Percentiles rank a stretch among this genome's conserved stretches.
These are phyloP conservation scores for Fusarium tjaetaba DNA, from an alignment of 2,329 filamentous ascomycete genomes.

Conservation along the genomic window DNA sequence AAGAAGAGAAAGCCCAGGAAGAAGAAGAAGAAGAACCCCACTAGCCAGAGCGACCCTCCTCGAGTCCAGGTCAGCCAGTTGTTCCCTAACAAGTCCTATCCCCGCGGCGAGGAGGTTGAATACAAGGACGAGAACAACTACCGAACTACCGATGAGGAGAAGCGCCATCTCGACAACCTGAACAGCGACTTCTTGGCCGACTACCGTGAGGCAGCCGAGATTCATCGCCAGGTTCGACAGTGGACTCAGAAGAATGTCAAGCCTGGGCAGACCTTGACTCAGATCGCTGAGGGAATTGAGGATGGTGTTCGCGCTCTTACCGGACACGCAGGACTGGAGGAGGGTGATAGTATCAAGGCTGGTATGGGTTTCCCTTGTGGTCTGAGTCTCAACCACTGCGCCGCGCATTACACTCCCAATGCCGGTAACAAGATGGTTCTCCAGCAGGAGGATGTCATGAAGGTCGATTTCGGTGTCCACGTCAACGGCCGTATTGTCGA, in stretches of 20 bases:
- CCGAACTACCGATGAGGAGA: conserved; percentile 84
- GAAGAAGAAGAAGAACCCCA: conserved; percentile 81
- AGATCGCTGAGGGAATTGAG: conserved; percentile 90
- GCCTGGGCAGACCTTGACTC: conserved; percentile 81
- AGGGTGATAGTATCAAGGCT: conserved; percentile 80
- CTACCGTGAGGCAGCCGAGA: conserved; percentile 85
- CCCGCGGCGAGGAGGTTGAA: conserved; percentile 80
- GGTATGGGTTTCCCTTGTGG: conserved; percentile 91
- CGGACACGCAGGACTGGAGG: conserved; percentile 78
- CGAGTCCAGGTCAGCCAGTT: conserved; percentile 76
- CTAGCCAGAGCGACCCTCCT: conserved; percentile 78
- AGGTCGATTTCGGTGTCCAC: conserved; percentile 85
- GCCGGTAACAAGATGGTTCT: conserved; percentile 83
- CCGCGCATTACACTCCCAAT: conserved; percentile 88
- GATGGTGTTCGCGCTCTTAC: conserved; percentile 80
- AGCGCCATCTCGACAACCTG: conserved; percentile 82
- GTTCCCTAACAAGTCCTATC: conserved; percentile 78
- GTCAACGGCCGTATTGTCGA: conserved; percentile 84
- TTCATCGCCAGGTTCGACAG: conserved; percentile 87
- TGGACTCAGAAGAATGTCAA: conserved; percentile 84
- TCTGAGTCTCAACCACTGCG: conserved; percentile 84
- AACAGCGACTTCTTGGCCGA: conserved; percentile 83
- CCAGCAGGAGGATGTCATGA: conserved; percentile 79
- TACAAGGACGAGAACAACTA: conserved; percentile 81
- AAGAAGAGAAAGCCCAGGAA: conserved; percentile 88